phyloP scores from a whole-genome alignment of 768 basidiomycete species.

The Hemileccinum rubropunctum region DNA sequence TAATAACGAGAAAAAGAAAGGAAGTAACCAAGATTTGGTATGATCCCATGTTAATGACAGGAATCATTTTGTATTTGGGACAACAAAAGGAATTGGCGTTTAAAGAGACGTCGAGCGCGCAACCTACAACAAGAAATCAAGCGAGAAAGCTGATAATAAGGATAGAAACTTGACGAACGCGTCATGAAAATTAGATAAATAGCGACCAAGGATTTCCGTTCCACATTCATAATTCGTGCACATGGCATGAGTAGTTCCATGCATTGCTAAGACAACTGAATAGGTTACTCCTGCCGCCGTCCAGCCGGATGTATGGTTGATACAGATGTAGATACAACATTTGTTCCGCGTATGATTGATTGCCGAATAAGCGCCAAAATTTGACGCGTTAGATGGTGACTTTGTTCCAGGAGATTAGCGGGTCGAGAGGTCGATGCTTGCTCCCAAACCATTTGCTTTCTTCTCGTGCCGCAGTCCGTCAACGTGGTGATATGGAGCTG shows the following conservation, averaged over 20 bases:
- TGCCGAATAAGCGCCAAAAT: conserved; percentile 16
- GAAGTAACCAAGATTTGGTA: conserved; percentile 8
- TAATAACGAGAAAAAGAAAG: conserved; percentile 1
- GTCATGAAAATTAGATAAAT: conserved; percentile 21
- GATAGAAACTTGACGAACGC: conserved; percentile 21
- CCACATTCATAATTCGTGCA: conserved; percentile 29
- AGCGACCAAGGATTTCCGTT: conserved; percentile 13
- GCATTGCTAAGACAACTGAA: conserved; percentile 28
- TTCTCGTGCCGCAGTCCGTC: conserved; percentile 29
- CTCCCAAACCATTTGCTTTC: conserved; percentile 24
- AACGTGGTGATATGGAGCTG: conserved; percentile 10
- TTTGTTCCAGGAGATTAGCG: conserved; percentile 15
- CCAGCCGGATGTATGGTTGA: conserved; percentile 30
- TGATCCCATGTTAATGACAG: conserved; percentile 2
- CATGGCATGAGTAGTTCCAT: conserved; percentile 18
- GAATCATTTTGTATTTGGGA: conserved; percentile 5
- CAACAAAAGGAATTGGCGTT: conserved; percentile 1
- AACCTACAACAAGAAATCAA: conserved; percentile 18
- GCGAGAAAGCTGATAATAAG: conserved; percentile 25
- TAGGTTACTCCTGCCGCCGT: conserved; percentile 27
- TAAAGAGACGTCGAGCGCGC: conserved; percentile 3
- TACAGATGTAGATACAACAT: conserved; percentile 35
- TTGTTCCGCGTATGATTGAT: conserved; percentile 26
- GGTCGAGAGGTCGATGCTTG: conserved; percentile 30
- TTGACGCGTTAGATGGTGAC: conserved; percentile 14